Conservation (phyloP, 2,329 filamentous ascomycete genomes). For the Aspergillus aculeatus region DNA sequence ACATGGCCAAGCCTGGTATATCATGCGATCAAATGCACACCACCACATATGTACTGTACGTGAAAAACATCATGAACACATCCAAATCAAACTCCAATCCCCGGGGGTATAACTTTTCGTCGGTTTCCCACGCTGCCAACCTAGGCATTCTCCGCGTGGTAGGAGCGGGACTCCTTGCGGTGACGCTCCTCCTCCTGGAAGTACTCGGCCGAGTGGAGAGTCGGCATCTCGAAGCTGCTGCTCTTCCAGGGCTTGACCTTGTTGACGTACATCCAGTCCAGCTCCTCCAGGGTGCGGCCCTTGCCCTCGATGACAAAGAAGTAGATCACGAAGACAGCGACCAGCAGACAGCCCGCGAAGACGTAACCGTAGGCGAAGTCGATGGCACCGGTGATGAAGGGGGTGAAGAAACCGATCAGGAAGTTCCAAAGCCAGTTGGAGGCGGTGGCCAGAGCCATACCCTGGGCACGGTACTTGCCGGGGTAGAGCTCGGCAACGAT, state of each 20-base stretch:
- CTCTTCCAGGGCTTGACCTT: constrained; percentile 61
- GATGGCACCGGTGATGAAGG: constrained; percentile 70
- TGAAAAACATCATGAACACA: not conserved
- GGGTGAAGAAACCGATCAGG: constrained; percentile 71
- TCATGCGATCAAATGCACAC: not conserved
- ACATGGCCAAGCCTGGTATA: not conserved
- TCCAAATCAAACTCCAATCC: not conserved
- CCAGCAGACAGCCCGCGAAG: constrained; percentile 69
- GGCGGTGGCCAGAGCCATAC: constrained; percentile 75
- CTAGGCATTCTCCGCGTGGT: constrained; percentile 32
- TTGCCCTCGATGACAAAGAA: constrained; percentile 75
- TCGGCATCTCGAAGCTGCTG: constrained; percentile 44
- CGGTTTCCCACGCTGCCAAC: not conserved
- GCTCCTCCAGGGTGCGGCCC: constrained; percentile 69
- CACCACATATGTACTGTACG: not conserved
- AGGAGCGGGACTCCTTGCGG: constrained; percentile 22
- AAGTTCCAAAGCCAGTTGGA: constrained; percentile 78
- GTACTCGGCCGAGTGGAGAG: constrained; percentile 17
- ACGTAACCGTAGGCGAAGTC: constrained; percentile 74
- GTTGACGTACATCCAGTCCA: constrained; percentile 71
- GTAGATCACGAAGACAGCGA: constrained; percentile 62
- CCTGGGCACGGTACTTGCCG: constrained; percentile 62
- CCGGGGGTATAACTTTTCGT: not conserved
- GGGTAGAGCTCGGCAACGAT: constrained; percentile 47
- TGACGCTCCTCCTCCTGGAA: constrained; percentile 10